Base-by-base conservation (phyloP, 805 yeast species). In the Saccharomyces eubayanus region DNA sequence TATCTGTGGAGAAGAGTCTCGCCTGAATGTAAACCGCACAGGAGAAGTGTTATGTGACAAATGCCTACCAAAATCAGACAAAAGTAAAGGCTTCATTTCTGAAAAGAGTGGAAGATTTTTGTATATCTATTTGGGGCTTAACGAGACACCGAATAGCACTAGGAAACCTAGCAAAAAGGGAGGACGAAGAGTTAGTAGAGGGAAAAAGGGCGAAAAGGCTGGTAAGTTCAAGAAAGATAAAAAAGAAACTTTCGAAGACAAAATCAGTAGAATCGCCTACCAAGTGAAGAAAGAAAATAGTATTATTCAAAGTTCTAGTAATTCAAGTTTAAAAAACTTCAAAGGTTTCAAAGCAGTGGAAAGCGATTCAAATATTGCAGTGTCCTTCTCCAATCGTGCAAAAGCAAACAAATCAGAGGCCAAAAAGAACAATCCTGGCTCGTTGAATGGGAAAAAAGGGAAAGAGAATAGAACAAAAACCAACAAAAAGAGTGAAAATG, bases 51-150 rank as follows among this genome's bases (percentile, higher is more conserved):
- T 72, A 3, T 82, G 87, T 62, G 63, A 64, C 30, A 65, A 63
- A 24, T 82, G 86, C 64, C 55, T 75, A 30, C 63, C 62, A 2
- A 63, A 65, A 3, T 48, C 57, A 5, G 50, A 52, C 0, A 51
- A 50, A 6, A 54, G 58, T 43, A 48, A 54, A 0, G 59, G 57
- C 5, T 74, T 74, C 54, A 67, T 74, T 1, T 74, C 78, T 51
- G 84, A 81, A 59, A 64, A 69, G 29, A 76, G 75, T 53, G 81
- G 77, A 12, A 70, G 62, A 21, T 81, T 81, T 55, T 64, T 81
- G 20, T 76, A 70, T 49, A 74, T 70, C 12, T 68, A 77, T 28
- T 65, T 82, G 30, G 83, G 82, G 0, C 72, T 81, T 43, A 77
- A 75, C 57, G 84, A 73, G 49, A 57, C 60, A 14, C 50, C 58